Base-by-base conservation (phyloP, 352 stramenopile genomes). In the Pythium chondricola region DNA sequence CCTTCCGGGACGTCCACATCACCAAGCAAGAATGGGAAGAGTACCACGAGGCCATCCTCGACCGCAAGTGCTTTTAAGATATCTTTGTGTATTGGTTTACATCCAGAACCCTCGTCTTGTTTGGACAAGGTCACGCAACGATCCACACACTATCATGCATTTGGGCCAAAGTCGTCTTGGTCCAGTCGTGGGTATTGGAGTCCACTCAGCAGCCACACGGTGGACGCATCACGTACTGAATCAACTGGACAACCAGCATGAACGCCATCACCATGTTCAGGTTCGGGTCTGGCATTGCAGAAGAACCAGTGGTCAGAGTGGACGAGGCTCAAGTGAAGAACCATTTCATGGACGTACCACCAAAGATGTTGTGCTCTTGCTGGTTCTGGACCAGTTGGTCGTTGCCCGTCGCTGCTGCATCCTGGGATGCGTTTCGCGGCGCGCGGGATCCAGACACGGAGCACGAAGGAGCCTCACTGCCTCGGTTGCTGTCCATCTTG, bases 11-110 rank as follows among this genome's bases (percentile, higher is more conserved):
- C 32, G 85, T 95, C 40, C 74, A 90, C 54, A 90, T 95, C 63
- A 90, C 75, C 13, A 87, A 88, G 22, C 78, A 91, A 43, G 85
- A 95, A 52, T 95, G 82, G 83, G 83, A 95, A 65, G 85, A 95
- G 55, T 87, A 93, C 55, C 80, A 93, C 47, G 78, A 90, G 44
- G 65, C 71, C 27, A 93, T 95, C 36, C 56, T 94, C 41, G 73
- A 89, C 52, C 71, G 75, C 14, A 95, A 95, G 48, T 89, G 78
- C 53, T 91, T 91, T 58, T 93, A 48, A 59, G 20, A n/a, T 30
- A 38, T 5, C 25, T 6, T 32, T 18, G 20, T 16, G 22, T 2
- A 24, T 43, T n/a, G 13, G 10, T 49, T n/a, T n/a, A n/a, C n/a
- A n/a, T n/a, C n/a, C n/a, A n/a, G n/a, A n/a, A n/a, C n/a, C n/a